These are phyloP conservation scores for Endotrypanum monterogeii DNA, from an alignment of 208 protist genomes.

Conservation along the genomic window DNA sequence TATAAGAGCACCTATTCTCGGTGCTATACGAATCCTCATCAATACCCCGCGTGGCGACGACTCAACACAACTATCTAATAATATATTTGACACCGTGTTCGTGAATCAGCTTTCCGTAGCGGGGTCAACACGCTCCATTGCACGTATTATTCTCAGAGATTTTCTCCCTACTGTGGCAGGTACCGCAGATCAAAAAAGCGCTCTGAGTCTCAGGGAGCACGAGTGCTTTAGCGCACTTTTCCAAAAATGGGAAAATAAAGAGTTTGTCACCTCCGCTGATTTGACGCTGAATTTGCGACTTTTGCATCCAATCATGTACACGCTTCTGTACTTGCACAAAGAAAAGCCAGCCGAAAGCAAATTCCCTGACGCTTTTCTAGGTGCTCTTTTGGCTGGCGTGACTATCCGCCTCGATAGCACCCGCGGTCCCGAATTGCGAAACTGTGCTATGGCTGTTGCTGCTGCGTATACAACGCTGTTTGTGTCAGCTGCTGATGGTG, in stretches of 20 bases:
- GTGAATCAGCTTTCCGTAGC: constrained; percentile 14
- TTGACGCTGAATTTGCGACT: constrained; percentile 40
- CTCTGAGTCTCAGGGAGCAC: constrained; percentile 8
- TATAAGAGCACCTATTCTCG: constrained; percentile 5
- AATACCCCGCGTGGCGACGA: constrained; percentile 1
- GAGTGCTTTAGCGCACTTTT: constrained; percentile 19
- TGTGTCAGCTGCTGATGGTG: constrained; percentile 27
- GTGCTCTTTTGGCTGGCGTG: constrained; percentile 50
- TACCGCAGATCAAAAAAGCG: neutral
- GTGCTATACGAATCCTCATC: constrained; percentile 6
- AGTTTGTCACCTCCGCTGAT: constrained; percentile 41
- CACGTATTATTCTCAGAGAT: constrained; percentile 16
- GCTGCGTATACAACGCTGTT: constrained; percentile 45
- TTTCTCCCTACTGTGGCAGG: constrained; percentile 13
- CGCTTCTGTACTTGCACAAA: constrained; percentile 39
- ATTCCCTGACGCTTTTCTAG: constrained; percentile 38
- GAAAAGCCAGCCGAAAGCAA: neutral
- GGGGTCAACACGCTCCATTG: neutral
- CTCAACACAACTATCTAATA: constrained; percentile 4
- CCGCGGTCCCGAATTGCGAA: constrained; percentile 23
- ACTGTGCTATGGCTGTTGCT: constrained; percentile 34
- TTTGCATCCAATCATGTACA: constrained; percentile 63
- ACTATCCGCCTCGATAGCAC: constrained; percentile 46
- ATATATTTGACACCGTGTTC: constrained; percentile 32
- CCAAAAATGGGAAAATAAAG: constrained; percentile 39